Evolutionary conservation across 2,329 filamentous ascomycete genomes (phyloP).

Genomic region (Colletotrichum coccodes): DNA sequence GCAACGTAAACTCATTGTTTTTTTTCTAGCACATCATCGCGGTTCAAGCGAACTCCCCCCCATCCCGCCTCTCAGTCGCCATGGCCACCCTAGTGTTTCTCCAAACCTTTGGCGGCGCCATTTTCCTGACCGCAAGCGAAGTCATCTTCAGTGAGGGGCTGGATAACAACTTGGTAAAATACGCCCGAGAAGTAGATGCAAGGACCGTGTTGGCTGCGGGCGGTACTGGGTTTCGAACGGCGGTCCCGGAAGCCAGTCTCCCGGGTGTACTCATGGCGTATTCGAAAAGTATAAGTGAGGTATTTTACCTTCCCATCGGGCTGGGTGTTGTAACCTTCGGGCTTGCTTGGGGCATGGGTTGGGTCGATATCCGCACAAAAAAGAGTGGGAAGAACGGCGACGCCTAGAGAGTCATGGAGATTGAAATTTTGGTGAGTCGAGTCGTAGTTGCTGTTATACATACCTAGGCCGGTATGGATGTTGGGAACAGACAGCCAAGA

Average conservation of each 20-base stretch:
- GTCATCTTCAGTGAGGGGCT: constrained; percentile 27
- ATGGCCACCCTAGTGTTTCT: constrained; percentile 45
- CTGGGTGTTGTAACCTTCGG: constrained; percentile 44
- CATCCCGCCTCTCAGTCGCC: constrained; percentile 39
- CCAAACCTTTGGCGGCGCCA: constrained; percentile 58
- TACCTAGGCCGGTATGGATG: no score
- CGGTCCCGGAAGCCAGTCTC: constrained; percentile 44
- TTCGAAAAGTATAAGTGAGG: constrained; percentile 42
- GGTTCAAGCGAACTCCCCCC: constrained; percentile 39
- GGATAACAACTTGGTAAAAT: neutral
- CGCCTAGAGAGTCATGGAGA: neutral
- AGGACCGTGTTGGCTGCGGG: constrained; percentile 52
- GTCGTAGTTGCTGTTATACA: no score
- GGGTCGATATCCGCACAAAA: constrained; percentile 54
- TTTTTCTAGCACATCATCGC: constrained; percentile 37
- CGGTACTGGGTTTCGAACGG: constrained; percentile 48
- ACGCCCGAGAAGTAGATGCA: constrained; percentile 44
- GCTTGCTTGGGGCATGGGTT: constrained; percentile 55
- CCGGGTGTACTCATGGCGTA: constrained; percentile 52
- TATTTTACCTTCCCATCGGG: constrained; percentile 44
- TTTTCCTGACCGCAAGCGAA: constrained; percentile 53
- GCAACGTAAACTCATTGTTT: neutral
- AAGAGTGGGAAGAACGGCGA: constrained; percentile 11
- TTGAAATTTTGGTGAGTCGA: neutral
- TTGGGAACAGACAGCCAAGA: no score